Evolutionary conservation across 768 basidiomycete genomes (phyloP), one percentile per base, ranked within the genome.

Genomic region (Wakefieldia striispora): DNA sequence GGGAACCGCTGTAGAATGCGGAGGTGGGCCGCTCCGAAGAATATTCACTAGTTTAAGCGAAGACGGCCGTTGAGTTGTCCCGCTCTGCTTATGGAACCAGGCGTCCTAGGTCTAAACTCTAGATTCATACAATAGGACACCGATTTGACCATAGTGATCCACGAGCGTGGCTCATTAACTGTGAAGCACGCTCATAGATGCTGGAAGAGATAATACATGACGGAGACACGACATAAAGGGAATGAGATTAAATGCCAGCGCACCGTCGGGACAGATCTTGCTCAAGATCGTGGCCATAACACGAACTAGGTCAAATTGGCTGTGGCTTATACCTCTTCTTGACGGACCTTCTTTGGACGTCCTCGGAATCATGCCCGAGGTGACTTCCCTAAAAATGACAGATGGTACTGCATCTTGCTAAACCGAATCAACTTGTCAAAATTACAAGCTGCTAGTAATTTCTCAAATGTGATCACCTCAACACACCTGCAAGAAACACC

Each of bases 71-170:
- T 12, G 12, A 29, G 29, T 12, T 13, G 29, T 12, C 11, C 29
- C 2, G 11, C 27, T 29, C 2, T 29, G 11, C 9, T 29, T 29
- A 29, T 11, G 27, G 10, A 29, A 29, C 27, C 27, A 2, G 27
- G 27, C 8, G 27, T 29, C 6, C 31, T 33, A 2, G 27, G 27
- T 9, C n/a, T n/a, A n/a, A n/a, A n/a, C n/a, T n/a, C 29, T 29
- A 13, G 10, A 29, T 13, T 10, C 29, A 11, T 4, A 11, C 29
- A n/a, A 11, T 11, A 29, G 70, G 4, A 71, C 70, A 17, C 65
- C 62, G 20, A 61, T 59, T 55, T 73, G 65, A 8, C 74, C 73
- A 23, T 70, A 53, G 35, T 69, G 72, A 35, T 75, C 68, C 21
- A 67, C 45, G 43, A 72, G 70, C 24, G 59, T 57, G 17, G 63